A percentile compares a stretch with the other conserved stretches of the same genome.
Evolutionary conservation across 2,329 filamentous ascomycete species (phyloP).

Genomic region (Pestalotiopsis sp.): DNA sequence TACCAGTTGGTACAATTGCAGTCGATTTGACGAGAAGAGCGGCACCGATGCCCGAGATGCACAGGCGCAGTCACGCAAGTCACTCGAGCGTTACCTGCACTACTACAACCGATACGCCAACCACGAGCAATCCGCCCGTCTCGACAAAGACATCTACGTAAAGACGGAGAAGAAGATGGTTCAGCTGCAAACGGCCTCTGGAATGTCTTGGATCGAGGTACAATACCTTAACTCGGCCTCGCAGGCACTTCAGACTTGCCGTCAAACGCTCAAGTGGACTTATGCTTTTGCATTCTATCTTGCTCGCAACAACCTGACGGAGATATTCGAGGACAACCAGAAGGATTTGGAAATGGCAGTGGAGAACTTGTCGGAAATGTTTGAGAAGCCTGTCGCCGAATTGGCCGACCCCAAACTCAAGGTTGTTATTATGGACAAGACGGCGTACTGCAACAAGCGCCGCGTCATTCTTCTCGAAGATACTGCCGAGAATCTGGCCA

Average conservation of each 20-base stretch:
- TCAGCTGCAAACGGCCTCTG: slow-evolving; percentile 87
- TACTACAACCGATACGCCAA: slow-evolving; percentile 99
- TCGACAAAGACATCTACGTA: slow-evolving; percentile 93
- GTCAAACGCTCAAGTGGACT: slow-evolving; percentile 99
- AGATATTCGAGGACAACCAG: slow-evolving; percentile 98
- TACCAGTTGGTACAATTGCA: slow-evolving; percentile 99
- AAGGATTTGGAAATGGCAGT: slow-evolving; percentile 98
- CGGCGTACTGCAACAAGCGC: slow-evolving; percentile 91
- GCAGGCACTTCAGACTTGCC: slow-evolving; percentile 90
- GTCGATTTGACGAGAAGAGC: slow-evolving; percentile 94
- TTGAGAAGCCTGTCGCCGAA: slow-evolving; percentile 93
- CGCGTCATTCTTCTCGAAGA: slow-evolving; percentile 88
- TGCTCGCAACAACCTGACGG: slow-evolving; percentile 91
- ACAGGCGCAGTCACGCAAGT: slow-evolving; percentile 87
- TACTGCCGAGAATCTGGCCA: slow-evolving; percentile 88
- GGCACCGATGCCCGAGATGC: slow-evolving; percentile 88
- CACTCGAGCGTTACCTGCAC: slow-evolving; percentile 92
- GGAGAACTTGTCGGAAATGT: slow-evolving; percentile 97
- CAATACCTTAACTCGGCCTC: slow-evolving; percentile 95
- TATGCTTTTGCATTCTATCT: slow-evolving; percentile 99
- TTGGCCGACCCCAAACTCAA: slow-evolving; percentile 87
- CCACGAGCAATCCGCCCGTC: slow-evolving; percentile 94
- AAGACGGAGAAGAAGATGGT: slow-evolving; percentile 99
- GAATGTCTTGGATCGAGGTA: slow-evolving; percentile 99
- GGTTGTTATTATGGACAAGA: slow-evolving; percentile 98